phyloP scores from a whole-genome alignment of 2,329 filamentous ascomycete species.

The Chaetomium olivaceum region DNA sequence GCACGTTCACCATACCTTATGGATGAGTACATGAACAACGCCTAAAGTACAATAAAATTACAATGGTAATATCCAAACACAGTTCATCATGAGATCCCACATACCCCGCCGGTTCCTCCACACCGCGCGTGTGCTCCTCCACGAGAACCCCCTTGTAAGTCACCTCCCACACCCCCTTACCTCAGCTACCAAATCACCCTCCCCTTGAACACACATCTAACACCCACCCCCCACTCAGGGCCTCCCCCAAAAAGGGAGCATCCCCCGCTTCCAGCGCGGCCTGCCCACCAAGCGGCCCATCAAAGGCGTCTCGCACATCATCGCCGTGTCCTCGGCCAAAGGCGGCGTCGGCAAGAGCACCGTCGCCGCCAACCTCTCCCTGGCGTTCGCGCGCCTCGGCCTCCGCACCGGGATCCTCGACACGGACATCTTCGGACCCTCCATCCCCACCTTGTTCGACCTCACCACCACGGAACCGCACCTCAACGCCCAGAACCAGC shows the following conservation, averaged over 20 bases:
- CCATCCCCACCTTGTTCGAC: constrained; percentile 85
- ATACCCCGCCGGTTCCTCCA: constrained; percentile 31
- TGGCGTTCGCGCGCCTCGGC: constrained; percentile 81
- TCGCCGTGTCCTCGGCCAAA: constrained; percentile 96
- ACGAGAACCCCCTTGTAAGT: constrained; percentile 86
- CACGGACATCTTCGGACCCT: constrained; percentile 95
- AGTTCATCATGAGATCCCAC: constrained; percentile 34
- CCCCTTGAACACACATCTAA: constrained; percentile 4
- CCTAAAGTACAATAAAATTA: neutral
- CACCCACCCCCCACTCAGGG: constrained; percentile 63
- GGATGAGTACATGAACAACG: neutral
- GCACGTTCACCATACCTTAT: neutral
- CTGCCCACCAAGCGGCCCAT: constrained; percentile 81
- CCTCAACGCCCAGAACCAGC: constrained; percentile 71
- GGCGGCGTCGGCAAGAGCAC: constrained; percentile 98
- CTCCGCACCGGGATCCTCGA: constrained; percentile 86
- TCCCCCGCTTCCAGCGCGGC: constrained; percentile 76
- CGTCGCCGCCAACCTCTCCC: constrained; percentile 80
- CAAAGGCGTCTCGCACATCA: constrained; percentile 81
- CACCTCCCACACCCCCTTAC: neutral
- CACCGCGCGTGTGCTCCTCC: constrained; percentile 51
- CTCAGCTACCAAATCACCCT: neutral
- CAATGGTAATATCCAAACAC: neutral
- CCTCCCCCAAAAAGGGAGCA: constrained; percentile 73
- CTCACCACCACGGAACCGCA: constrained; percentile 75